Conservation (phyloP, 202 grass and related monocot species). For the Tripidium arundinaceum region DNA sequence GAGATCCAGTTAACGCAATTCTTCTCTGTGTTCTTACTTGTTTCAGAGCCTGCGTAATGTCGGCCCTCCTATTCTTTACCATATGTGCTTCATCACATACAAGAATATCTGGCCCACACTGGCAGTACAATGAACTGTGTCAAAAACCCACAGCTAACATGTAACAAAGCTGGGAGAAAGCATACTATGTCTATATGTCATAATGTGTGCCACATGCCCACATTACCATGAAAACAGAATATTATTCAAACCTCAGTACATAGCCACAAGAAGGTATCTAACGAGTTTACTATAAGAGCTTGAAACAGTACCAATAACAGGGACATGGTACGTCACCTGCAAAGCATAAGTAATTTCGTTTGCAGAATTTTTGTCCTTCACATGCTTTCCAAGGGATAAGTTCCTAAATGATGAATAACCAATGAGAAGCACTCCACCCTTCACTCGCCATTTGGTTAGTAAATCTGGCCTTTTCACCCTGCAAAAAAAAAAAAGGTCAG, state of each 20-base stretch:
- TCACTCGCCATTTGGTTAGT: slow-evolving; percentile 77
- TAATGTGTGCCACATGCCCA: slow-evolving; percentile 2
- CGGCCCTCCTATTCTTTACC: slow-evolving; percentile 93
- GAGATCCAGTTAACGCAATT: slow-evolving; percentile 97
- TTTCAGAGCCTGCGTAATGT: slow-evolving; percentile 91
- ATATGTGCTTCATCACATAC: slow-evolving; percentile 99
- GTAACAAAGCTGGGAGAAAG: slow-evolving; percentile 4
- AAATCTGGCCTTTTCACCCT: slow-evolving; percentile 78
- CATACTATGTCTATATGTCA: neutral
- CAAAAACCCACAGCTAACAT: slow-evolving; percentile 32
- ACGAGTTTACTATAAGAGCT: neutral
- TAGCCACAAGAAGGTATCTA: slow-evolving; percentile 6
- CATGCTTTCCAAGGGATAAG: slow-evolving; percentile 78
- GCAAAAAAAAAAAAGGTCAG: slow-evolving; percentile 17
- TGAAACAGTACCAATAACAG: slow-evolving; percentile 10
- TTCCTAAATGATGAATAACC: slow-evolving; percentile 94
- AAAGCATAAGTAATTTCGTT: slow-evolving; percentile 70
- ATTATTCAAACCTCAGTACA: slow-evolving; percentile 17
- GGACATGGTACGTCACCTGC: slow-evolving; percentile 52
- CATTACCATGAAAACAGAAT: neutral
- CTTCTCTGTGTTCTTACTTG: slow-evolving; percentile 92
- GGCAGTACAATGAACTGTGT: slow-evolving; percentile 31
- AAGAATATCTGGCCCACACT: slow-evolving; percentile 95
- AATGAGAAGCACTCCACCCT: slow-evolving; percentile 91
- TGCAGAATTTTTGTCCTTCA: slow-evolving; percentile 66